These are phyloP conservation scores for Euphorbia lathyris DNA, from an alignment of 345 rosid genomes.

Conservation along the genomic window DNA sequence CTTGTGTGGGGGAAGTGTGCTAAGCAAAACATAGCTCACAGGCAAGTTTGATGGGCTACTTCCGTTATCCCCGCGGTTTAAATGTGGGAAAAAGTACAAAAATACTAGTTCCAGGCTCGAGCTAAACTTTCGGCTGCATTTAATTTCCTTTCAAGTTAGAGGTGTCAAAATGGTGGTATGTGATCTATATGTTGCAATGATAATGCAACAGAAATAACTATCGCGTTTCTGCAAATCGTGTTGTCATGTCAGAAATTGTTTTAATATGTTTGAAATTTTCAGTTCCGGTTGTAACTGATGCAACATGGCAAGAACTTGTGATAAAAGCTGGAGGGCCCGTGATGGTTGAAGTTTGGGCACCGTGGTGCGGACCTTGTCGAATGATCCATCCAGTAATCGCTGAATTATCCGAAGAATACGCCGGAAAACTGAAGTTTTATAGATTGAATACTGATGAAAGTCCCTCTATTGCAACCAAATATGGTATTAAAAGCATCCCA, in stretches of 20 bases:
- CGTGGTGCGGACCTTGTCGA: slow-evolving; percentile 87
- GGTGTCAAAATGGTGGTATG: neutral
- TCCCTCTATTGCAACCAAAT: slow-evolving; percentile 47
- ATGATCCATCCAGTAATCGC: slow-evolving; percentile 60
- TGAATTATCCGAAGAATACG: slow-evolving; percentile 53
- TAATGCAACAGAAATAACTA: neutral
- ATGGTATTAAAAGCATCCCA: slow-evolving; percentile 70
- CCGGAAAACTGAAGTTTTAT: slow-evolving; percentile 68
- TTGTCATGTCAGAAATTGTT: neutral
- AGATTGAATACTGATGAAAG: slow-evolving; percentile 70
- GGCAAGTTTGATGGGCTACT: no score
- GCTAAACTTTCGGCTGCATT: no score
- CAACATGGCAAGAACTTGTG: slow-evolving; percentile 61
- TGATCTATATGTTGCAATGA: no score
- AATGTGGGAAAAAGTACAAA: no score
- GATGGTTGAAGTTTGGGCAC: slow-evolving; percentile 73
- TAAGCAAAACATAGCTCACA: no score
- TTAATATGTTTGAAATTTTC: neutral
- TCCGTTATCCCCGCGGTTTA: no score
- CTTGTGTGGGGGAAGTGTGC: no score
- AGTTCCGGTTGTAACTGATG: slow-evolving; percentile 37
- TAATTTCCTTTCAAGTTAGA: no score
- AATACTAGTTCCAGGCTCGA: no score
- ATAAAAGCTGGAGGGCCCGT: slow-evolving; percentile 55
- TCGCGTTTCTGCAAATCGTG: neutral